These are phyloP conservation scores for Odontarrhena argentea DNA, from an alignment of 345 rosid genomes.

Conservation along the genomic window DNA sequence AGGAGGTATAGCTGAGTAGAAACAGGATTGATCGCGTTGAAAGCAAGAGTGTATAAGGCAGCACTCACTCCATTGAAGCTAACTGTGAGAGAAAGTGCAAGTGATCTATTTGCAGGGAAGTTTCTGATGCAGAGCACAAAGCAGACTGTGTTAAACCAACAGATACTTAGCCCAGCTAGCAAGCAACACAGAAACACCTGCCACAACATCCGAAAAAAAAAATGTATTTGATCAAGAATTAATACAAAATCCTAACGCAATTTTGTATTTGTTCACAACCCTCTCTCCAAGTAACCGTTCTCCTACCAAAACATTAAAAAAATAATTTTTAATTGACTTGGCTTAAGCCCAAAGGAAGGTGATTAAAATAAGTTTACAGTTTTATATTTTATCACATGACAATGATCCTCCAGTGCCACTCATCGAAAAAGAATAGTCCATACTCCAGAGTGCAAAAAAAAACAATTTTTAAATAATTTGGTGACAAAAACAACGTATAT, in stretches of 20 bases:
- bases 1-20: constrained; percentile 67
- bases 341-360: background rate
- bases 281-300: background rate
- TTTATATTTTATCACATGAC: constrained; percentile 8
- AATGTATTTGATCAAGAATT: background rate
- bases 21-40: constrained; percentile 64
- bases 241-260: background rate
- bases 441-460: background rate
- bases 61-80: constrained; percentile 97
- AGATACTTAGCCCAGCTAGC: constrained; percentile 87
- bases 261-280: background rate
- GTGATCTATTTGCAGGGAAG: constrained; percentile 71
- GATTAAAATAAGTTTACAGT: background rate
- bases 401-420: constrained; percentile 15
- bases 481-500: background rate
- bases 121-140: constrained; percentile 87
- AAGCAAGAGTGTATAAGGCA: constrained; percentile 80
- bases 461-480: background rate
- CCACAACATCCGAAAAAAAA: constrained; percentile 24
- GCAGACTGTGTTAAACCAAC: constrained; percentile 99
- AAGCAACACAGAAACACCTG: constrained; percentile 86
- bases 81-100: constrained; percentile 87
- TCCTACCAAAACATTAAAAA: background rate
- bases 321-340: background rate
- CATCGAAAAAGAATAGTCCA: constrained; percentile 9